Conservation (phyloP, 306 rosid species). For the Corylus americana region DNA sequence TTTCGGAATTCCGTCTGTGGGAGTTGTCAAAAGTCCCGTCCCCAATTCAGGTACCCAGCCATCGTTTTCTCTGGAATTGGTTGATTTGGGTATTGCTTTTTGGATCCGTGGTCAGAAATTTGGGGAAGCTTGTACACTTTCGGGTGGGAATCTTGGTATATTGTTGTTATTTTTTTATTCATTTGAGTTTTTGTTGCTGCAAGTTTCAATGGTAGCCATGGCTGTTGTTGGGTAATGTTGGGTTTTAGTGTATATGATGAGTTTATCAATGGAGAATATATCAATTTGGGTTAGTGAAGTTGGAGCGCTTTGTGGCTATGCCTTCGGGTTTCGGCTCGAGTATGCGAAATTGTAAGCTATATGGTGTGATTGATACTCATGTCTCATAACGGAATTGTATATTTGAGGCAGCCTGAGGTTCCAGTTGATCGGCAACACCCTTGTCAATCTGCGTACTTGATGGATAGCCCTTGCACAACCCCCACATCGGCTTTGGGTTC, state of each 20-base stretch:
- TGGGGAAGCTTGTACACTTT: not conserved
- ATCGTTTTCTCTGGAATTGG: slow-evolving; percentile 13
- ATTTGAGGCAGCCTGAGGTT: slow-evolving; percentile 52
- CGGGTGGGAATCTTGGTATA: not conserved
- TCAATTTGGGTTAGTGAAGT: slow-evolving; percentile 14
- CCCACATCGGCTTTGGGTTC: slow-evolving; percentile 39
- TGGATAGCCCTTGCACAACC: slow-evolving; percentile 71
- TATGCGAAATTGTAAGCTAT: slow-evolving; percentile 29
- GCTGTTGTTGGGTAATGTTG: slow-evolving; percentile 21
- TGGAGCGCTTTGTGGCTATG: not conserved
- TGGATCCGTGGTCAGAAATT: slow-evolving; percentile 29
- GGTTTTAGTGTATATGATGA: slow-evolving; percentile 14
- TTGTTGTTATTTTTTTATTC: not conserved
- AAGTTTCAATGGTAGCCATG: slow-evolving; percentile 17
- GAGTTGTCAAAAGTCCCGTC: slow-evolving; percentile 19
- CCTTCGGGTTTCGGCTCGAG: not conserved
- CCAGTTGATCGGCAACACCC: slow-evolving; percentile 43
- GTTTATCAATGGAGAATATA: slow-evolving; percentile 30
- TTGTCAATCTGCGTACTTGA: slow-evolving; percentile 37
- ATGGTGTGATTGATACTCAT: slow-evolving; percentile 44
- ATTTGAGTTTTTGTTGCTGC: slow-evolving; percentile 4
- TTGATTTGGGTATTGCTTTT: slow-evolving; percentile 14
- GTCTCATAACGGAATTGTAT: slow-evolving; percentile 63
- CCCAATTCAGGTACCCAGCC: slow-evolving; percentile 38
- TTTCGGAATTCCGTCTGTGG: slow-evolving; percentile 22